Evolutionary conservation across 495 filamentous ascomycete genomes (phyloP), one percentile per base, ranked within the genome.

Genomic region (Cercophora samala): DNA sequence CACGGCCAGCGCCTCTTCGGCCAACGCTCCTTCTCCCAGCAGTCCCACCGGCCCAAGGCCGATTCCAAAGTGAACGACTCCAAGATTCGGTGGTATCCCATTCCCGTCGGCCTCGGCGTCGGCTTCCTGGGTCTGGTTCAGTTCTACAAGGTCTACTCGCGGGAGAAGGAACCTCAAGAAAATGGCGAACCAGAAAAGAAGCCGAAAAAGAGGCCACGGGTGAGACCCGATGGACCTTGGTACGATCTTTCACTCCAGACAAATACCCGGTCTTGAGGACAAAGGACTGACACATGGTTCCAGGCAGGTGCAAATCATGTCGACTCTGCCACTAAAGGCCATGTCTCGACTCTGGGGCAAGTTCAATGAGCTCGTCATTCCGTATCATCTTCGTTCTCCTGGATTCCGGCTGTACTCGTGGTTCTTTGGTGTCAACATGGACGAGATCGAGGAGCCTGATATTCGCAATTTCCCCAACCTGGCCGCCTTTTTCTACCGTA

Each of bases 401-500:
- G 95, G 96, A n/a, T 99, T 99, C 78, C 92, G 90, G 69, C 82
- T 99, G 17, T 99, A 99, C 75, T 87, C 92, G 2, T 97, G 82
- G 78, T 82, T 94, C 24, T 99, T 99, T 73, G 96, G 94, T 4
- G 95, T 97, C 70, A 96, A 96, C 74, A 84, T 99, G 22, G 86
- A 88, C 37, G 95, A 99, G 77, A 88, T 96, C 18, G 86, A 88
- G 29, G 91, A 99, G 70, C 85, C 87, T 9, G 94, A 98, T 70
- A 86, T 99, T 42, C 91, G 91, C 75, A 84, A 82, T 56, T 99
- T 96, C 75, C 90, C 91, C 0, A 99, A 99, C 75, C 85, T 99
- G 23, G 91, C 95, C 1, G 87, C 93, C 62, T 99, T 99, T 84
- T 99, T 99, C 82, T 99, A 97, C 78, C 92, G 95, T 65, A 90